Conservation (phyloP, 2,329 filamentous ascomycete genomes). For the Diaporthe capsici region DNA sequence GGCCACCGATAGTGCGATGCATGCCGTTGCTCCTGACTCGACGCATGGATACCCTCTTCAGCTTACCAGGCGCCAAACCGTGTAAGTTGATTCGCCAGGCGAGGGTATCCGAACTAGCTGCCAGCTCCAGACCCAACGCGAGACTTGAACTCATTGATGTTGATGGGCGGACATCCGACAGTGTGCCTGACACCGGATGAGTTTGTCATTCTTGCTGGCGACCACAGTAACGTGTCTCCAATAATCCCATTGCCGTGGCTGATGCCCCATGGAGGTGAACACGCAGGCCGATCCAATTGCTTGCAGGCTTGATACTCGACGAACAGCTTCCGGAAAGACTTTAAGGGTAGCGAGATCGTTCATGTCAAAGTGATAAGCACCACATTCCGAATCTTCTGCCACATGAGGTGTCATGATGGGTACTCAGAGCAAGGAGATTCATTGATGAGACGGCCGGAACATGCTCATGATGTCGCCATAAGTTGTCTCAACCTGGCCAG, state of each 20-base stretch:
- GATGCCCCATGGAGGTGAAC: background rate
- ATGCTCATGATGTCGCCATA: background rate
- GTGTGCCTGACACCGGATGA: constrained; percentile 2
- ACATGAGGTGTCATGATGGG: background rate
- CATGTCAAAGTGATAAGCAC: background rate
- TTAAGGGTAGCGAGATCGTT: too few relatives aligned
- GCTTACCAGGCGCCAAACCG: constrained; percentile 20
- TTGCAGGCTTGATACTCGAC: too few relatives aligned
- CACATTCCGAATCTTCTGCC: background rate
- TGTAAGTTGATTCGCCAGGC: constrained; percentile 36
- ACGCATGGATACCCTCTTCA: background rate
- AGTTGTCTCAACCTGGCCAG: background rate
- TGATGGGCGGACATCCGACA: constrained; percentile 8
- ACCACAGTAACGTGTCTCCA: background rate
- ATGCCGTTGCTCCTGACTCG: constrained; percentile 17
- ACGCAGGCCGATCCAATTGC: background rate
- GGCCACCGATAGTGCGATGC: constrained; percentile 4
- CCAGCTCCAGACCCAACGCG: background rate
- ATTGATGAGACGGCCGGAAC: background rate
- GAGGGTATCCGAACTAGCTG: background rate
- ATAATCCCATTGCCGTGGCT: background rate
- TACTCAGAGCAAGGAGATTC: background rate
- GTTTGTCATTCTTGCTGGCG: too few relatives aligned
- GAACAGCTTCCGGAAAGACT: background rate
- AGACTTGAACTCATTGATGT: background rate